These are phyloP conservation scores for Stephania yunnanensis DNA, from an alignment of 164 flowering plant genomes.

Conservation along the genomic window DNA sequence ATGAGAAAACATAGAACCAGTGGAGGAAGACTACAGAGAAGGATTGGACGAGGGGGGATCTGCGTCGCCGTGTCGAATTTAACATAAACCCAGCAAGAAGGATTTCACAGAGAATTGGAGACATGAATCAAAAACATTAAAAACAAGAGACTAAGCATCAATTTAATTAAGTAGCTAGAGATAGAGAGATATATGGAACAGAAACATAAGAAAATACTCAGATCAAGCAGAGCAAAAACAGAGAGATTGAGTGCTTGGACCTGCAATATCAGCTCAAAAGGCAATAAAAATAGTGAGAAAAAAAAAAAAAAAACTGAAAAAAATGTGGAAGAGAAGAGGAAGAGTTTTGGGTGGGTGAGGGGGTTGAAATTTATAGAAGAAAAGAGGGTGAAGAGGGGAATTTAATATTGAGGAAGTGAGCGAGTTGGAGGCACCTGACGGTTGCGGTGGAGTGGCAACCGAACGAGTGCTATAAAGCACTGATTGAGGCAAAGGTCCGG, in stretches of 20 bases:
- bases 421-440: no score
- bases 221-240: not conserved
- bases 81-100: constrained; percentile 67
- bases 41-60: constrained; percentile 83
- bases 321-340: not conserved
- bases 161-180: not conserved
- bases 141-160: not conserved
- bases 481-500: no score
- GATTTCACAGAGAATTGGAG: constrained; percentile 56
- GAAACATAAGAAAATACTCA: not conserved
- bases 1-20: constrained; percentile 90
- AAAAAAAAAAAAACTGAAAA: not conserved
- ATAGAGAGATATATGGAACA: not conserved
- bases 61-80: constrained; percentile 32
- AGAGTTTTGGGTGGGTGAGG: constrained; percentile 4
- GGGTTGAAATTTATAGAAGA: constrained; percentile 1
- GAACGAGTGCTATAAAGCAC: no score
- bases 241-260: not conserved
- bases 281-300: no score
- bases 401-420: not conserved
- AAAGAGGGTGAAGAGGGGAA: not conserved
- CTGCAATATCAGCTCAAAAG: not conserved
- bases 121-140: constrained; percentile 12
- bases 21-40: constrained; percentile 90
- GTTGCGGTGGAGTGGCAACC: no score